phyloP scores from a whole-genome alignment of 2,329 filamentous ascomycete species.

The Paecilomyces niveus region DNA sequence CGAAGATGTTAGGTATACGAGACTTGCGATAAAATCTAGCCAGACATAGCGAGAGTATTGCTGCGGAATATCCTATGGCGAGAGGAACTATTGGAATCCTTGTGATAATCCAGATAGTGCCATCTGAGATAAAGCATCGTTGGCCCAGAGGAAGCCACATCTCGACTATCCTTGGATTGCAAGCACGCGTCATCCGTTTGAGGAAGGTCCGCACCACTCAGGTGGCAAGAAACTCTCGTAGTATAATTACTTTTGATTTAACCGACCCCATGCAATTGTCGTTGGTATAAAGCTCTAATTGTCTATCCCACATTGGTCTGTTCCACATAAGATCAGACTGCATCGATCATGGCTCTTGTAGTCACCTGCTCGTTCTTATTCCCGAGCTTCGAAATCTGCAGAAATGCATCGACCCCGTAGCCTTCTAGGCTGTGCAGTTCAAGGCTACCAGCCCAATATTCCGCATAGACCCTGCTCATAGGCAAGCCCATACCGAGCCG shows the following conservation, averaged over 20 bases:
- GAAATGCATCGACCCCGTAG: conserved; percentile 90
- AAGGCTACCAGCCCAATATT: conserved; percentile 94
- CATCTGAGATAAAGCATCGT: not conserved
- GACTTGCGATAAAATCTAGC: not conserved
- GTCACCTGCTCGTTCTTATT: conserved; percentile 96
- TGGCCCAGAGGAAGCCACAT: not conserved
- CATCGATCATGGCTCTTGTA: conserved; percentile 69
- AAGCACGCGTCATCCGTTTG: not conserved
- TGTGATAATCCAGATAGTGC: not conserved
- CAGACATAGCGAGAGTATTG: not conserved
- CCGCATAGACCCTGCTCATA: conserved; percentile 88
- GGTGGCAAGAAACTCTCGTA: not conserved
- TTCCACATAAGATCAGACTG: conserved; percentile 45
- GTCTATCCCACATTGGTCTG: not conserved
- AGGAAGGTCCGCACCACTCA: not conserved
- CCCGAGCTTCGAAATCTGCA: conserved; percentile 91
- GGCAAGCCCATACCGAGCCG: conserved; percentile 88
- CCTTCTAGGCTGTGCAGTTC: conserved; percentile 90
- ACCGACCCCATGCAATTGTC: not conserved
- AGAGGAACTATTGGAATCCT: not conserved
- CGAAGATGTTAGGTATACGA: not conserved
- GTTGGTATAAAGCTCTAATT: not conserved
- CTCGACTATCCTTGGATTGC: not conserved
- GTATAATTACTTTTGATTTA: not conserved
- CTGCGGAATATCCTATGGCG: not conserved